Evolutionary conservation across 805 yeast genomes (phyloP).

Genomic region (Metschnikowia cerradonensis): DNA sequence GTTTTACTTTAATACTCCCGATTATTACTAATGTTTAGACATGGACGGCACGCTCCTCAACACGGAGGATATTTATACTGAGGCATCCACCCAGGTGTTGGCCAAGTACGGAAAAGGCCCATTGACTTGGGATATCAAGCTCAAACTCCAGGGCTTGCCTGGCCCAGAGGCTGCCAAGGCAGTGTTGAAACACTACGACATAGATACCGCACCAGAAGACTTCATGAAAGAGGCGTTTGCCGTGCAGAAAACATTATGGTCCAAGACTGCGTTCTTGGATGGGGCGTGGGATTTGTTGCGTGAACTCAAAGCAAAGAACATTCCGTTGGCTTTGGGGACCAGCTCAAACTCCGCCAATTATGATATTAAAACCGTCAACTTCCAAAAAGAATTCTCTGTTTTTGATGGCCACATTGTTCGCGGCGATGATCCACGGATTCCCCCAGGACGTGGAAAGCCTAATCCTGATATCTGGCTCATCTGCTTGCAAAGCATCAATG

Average conservation of each 20-base stretch:
- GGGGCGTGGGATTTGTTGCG: slow-evolving; percentile 75
- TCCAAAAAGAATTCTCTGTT: slow-evolving; percentile 55
- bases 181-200: slow-evolving; percentile 57
- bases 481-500: slow-evolving; percentile 70
- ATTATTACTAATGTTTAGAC: slow-evolving; percentile 37
- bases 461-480: slow-evolving; percentile 87
- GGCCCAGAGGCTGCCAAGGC: slow-evolving; percentile 68
- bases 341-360: slow-evolving; percentile 65
- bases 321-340: slow-evolving; percentile 91
- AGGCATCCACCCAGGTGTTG: slow-evolving; percentile 63
- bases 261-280: slow-evolving; percentile 62
- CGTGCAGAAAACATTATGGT: slow-evolving; percentile 62
- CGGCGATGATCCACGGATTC: slow-evolving; percentile 84
- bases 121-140: slow-evolving; percentile 85
- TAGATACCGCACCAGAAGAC: slow-evolving; percentile 64
- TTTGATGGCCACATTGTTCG: slow-evolving; percentile 69
- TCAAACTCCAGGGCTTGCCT: slow-evolving; percentile 86
- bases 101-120: slow-evolving; percentile 71
- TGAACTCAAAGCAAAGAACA: slow-evolving; percentile 43
- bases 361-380: slow-evolving; percentile 68
- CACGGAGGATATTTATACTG: slow-evolving; percentile 89
- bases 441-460: slow-evolving; percentile 89
- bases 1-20: background rate
- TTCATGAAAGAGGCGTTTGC: slow-evolving; percentile 48
- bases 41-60: slow-evolving; percentile 95